A percentile compares a stretch with the other conserved stretches of the same genome.
Evolutionary conservation across 129 eudicot genomes (phyloP).

Genomic region (Flaveria bidentis): DNA sequence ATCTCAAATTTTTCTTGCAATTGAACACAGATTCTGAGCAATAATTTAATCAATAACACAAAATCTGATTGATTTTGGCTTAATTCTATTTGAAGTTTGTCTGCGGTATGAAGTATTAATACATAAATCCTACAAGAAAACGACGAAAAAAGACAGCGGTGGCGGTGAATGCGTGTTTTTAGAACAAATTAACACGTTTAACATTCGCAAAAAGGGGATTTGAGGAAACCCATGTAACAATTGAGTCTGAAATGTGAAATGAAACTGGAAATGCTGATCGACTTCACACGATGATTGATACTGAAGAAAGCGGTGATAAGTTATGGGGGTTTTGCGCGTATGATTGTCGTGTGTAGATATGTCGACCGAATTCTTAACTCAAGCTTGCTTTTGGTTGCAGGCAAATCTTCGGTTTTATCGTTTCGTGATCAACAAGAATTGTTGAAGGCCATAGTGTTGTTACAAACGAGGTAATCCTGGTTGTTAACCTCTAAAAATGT

Average conservation of each 20-base stretch:
- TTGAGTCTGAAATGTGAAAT: slow-evolving; percentile 24
- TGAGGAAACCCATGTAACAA: slow-evolving; percentile 12
- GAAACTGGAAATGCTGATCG: slow-evolving; percentile 8
- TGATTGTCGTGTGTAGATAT: background rate
- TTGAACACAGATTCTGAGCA: slow-evolving; percentile 15
- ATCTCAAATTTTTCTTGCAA: slow-evolving; percentile 30
- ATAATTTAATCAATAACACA: slow-evolving; percentile 10
- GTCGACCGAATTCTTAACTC: slow-evolving; percentile 1
- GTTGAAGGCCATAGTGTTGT: slow-evolving; percentile 30
- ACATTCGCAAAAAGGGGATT: slow-evolving; percentile 9
- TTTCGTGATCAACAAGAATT: slow-evolving; percentile 16
- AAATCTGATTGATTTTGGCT: background rate
- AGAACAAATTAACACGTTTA: slow-evolving; percentile 20
- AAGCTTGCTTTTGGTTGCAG: slow-evolving; percentile 21
- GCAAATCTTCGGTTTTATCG: background rate
- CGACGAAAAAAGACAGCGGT: no score
- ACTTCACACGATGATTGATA: slow-evolving; percentile 16
- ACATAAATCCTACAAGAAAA: background rate
- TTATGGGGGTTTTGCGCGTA: slow-evolving; percentile 8
- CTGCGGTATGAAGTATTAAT: background rate
- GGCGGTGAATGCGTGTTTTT: no score
- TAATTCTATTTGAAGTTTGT: background rate
- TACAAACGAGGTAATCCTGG: slow-evolving; percentile 30
- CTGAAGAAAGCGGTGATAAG: slow-evolving; percentile 22
- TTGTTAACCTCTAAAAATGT: background rate